phyloP scores from a whole-genome alignment of 176 grass and related monocot genomes.

The Tillandsia fasciculata region DNA sequence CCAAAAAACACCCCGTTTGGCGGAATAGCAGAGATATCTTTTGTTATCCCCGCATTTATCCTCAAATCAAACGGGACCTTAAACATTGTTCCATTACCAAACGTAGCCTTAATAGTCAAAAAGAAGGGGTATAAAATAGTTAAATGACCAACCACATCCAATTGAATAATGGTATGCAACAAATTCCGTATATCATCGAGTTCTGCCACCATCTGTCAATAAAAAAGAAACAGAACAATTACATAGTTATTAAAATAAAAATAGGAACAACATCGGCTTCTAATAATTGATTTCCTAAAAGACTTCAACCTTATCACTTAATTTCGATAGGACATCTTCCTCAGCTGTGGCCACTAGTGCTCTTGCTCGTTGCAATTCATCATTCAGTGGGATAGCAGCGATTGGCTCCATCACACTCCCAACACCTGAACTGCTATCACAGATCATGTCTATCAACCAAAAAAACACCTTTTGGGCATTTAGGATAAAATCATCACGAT shows the following conservation, averaged over 20 bases:
- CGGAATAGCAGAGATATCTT: too few relatives aligned
- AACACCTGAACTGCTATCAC: slow-evolving; percentile 40
- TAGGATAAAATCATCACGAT: not conserved
- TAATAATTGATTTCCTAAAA: slow-evolving; percentile 20
- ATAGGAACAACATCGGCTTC: not conserved
- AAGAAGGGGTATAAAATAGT: slow-evolving; percentile 13
- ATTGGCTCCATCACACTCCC: slow-evolving; percentile 71
- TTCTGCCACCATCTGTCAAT: slow-evolving; percentile 48
- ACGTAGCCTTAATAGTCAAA: not conserved
- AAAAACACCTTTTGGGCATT: slow-evolving; percentile 11
- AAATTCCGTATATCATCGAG: slow-evolving; percentile 55
- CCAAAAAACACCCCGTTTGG: too few relatives aligned
- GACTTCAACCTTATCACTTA: slow-evolving; percentile 59
- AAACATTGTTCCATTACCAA: not conserved
- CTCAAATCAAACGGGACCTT: too few relatives aligned
- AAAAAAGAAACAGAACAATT: slow-evolving; percentile 16
- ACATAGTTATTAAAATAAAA: not conserved
- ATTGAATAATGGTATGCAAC: slow-evolving; percentile 39
- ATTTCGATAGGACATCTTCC: slow-evolving; percentile 49
- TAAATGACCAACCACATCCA: slow-evolving; percentile 39
- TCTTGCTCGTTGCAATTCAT: slow-evolving; percentile 66
- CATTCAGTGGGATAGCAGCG: slow-evolving; percentile 57
- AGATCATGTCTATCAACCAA: slow-evolving; percentile 15
- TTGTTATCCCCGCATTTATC: too few relatives aligned
- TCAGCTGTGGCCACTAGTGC: slow-evolving; percentile 49